Percentiles rank a stretch among this genome's conserved stretches.
phyloP scores from a whole-genome alignment of 2,329 filamentous ascomycete genomes.

The Orbilia quercus region DNA sequence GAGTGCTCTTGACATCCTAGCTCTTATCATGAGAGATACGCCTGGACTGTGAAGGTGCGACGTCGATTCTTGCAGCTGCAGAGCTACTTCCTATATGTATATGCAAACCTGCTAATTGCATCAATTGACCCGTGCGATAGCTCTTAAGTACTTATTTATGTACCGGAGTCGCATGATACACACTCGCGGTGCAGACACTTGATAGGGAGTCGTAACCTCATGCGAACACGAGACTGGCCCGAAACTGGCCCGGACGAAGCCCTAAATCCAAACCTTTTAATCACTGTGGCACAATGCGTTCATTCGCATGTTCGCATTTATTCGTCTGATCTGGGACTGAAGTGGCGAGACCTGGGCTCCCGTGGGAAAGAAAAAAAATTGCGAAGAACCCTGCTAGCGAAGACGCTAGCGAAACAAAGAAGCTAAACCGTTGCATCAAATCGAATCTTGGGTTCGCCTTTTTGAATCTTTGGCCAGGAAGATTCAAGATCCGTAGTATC shows the following conservation, averaged over 20 bases:
- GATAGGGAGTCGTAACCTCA: constrained; percentile 16
- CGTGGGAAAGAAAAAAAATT: constrained; percentile 44
- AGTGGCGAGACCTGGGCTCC: constrained; percentile 16
- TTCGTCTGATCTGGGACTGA: constrained; percentile 25
- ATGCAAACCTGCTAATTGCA: constrained; percentile 15
- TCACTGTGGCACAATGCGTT: constrained; percentile 28
- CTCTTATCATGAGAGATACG: neutral
- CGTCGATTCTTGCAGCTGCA: constrained; percentile 2
- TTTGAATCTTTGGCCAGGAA: constrained; percentile 5
- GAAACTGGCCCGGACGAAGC: constrained; percentile 16
- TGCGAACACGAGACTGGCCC: neutral
- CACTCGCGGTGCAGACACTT: constrained; percentile 16
- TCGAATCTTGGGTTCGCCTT: constrained; percentile 11
- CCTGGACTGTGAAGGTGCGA: constrained; percentile 28
- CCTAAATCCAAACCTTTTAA: neutral
- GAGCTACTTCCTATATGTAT: neutral
- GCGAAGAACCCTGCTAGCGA: constrained; percentile 33
- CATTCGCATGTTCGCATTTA: constrained; percentile 43
- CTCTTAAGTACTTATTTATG: neutral
- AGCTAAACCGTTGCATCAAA: constrained; percentile 19
- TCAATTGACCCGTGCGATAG: neutral
- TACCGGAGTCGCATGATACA: too few relatives aligned
- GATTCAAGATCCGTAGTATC: constrained; percentile 17
- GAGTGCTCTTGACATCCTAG: constrained; percentile 6
- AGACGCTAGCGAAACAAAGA: constrained; percentile 13